Percentiles rank a stretch among this genome's conserved stretches.
These are phyloP conservation scores for Orbilia javanica DNA, from an alignment of 2,329 filamentous ascomycete species.

Conservation along the genomic window DNA sequence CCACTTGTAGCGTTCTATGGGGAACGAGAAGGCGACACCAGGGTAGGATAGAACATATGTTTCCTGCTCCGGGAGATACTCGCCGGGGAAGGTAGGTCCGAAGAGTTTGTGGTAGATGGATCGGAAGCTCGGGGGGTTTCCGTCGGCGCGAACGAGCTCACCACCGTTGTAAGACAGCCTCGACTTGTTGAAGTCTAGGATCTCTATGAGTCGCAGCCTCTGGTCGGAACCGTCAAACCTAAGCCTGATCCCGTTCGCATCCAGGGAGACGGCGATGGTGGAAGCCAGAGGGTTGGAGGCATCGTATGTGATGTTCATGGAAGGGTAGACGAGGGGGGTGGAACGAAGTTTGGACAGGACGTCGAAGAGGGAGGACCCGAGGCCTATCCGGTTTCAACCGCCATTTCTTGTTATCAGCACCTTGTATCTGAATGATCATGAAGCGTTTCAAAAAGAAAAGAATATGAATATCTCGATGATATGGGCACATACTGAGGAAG, in stretches of 20 bases:
- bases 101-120: slow-evolving; percentile 95
- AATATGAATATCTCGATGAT: no score
- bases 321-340: slow-evolving; percentile 84
- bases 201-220: slow-evolving; percentile 87
- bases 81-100: slow-evolving; percentile 91
- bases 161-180: slow-evolving; percentile 84
- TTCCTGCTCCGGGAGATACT: slow-evolving; percentile 81
- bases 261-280: slow-evolving; percentile 75
- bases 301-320: slow-evolving; percentile 78
- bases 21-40: slow-evolving; percentile 92
- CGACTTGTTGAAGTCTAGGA: slow-evolving; percentile 88
- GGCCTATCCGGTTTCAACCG: slow-evolving; percentile 69
- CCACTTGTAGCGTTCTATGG: slow-evolving; percentile 70
- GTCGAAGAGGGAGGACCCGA: slow-evolving; percentile 92
- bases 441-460: background rate
- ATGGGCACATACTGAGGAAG: slow-evolving; percentile 70
- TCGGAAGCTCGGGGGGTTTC: slow-evolving; percentile 77
- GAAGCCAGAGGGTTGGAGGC: slow-evolving; percentile 59
- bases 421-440: background rate
- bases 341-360: slow-evolving; percentile 88
- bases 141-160: slow-evolving; percentile 69
- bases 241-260: slow-evolving; percentile 86
- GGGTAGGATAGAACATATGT: slow-evolving; percentile 94
- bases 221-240: slow-evolving; percentile 96
- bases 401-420: background rate